A percentile compares a stretch with the other conserved stretches of the same genome.
These are phyloP conservation scores for Phytophthora brassicae DNA, from an alignment of 352 stramenopile genomes.

Conservation along the genomic window DNA sequence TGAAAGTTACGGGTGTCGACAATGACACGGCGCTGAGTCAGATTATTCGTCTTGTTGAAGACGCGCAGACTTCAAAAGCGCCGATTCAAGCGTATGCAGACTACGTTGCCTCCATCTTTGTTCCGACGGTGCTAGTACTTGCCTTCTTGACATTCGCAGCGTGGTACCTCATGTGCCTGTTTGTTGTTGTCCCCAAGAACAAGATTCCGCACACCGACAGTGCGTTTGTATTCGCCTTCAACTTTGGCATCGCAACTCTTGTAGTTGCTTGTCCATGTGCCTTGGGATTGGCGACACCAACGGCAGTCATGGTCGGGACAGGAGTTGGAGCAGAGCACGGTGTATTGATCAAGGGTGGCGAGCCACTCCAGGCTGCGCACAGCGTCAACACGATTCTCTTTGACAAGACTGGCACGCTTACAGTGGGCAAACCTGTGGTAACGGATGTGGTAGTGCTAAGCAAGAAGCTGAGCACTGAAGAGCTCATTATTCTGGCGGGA, in stretches of 20 bases:
- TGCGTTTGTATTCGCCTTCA: slow-evolving; percentile 93
- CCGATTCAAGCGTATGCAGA: slow-evolving; percentile 98
- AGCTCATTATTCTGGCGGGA: slow-evolving; percentile 87
- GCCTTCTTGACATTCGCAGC: slow-evolving; percentile 94
- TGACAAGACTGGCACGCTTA: slow-evolving; percentile 99
- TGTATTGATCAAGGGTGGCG: slow-evolving; percentile 98
- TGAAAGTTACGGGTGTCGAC: slow-evolving; percentile 93
- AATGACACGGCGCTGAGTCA: slow-evolving; percentile 95
- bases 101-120: slow-evolving; percentile 95
- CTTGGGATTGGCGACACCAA: slow-evolving; percentile 97
- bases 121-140: slow-evolving; percentile 93
- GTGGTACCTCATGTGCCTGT: slow-evolving; percentile 90
- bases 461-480: slow-evolving; percentile 76
- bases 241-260: slow-evolving; percentile 97
- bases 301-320: slow-evolving; percentile 98
- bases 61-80: slow-evolving; percentile 97
- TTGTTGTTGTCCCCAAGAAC: slow-evolving; percentile 54
- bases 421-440: slow-evolving; percentile 88
- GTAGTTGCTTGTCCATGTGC: slow-evolving; percentile 99
- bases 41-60: slow-evolving; percentile 98
- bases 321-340: slow-evolving; percentile 96
- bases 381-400: slow-evolving; percentile 97
- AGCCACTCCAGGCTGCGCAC: slow-evolving; percentile 90
- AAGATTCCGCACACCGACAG: slow-evolving; percentile 79
- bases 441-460: slow-evolving; percentile 83